A percentile compares a stretch with the other conserved stretches of the same genome.
These are phyloP conservation scores for Scheffersomyces spartinae DNA, from an alignment of 805 yeast genomes.

Conservation along the genomic window DNA sequence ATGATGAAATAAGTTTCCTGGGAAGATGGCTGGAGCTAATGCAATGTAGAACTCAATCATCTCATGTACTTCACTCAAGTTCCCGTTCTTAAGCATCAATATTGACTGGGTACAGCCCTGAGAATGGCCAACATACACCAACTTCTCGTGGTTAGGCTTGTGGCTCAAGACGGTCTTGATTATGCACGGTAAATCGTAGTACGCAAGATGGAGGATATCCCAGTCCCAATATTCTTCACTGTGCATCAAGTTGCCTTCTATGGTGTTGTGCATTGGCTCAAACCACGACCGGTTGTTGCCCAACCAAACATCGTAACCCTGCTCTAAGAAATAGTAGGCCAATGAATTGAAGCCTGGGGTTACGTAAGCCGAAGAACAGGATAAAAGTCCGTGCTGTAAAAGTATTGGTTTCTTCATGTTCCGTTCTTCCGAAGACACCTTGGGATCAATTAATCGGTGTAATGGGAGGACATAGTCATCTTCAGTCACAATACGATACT, in stretches of 20 bases:
- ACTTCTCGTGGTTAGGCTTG: conserved; percentile 27
- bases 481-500: conserved; percentile 50
- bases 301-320: conserved; percentile 80
- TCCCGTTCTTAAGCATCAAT: conserved; percentile 42
- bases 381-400: conserved; percentile 77
- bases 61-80: conserved; percentile 25
- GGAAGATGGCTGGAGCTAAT: conserved; percentile 85
- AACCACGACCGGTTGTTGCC: conserved; percentile 90
- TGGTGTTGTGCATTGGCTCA: conserved; percentile 44
- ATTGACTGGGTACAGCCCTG: conserved; percentile 91
- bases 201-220: conserved; percentile 80
- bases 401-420: conserved; percentile 48
- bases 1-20: conserved; percentile 63
- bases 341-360: conserved; percentile 75
- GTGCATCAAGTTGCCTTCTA: conserved; percentile 23
- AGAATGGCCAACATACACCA: conserved; percentile 71
- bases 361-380: conserved; percentile 76
- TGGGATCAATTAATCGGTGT: conserved; percentile 49
- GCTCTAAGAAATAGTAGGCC: conserved; percentile 40
- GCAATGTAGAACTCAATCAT: conserved; percentile 63
- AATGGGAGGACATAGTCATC: conserved; percentile 73
- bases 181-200: conserved; percentile 65
- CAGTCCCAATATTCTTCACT: conserved; percentile 75
- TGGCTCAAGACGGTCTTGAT: conserved; percentile 44
- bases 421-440: conserved; percentile 17